Percentiles rank a stretch among this genome's conserved stretches.
Evolutionary conservation across 2,329 filamentous ascomycete species (phyloP).

Genomic region (Clonostachys rhizophaga): DNA sequence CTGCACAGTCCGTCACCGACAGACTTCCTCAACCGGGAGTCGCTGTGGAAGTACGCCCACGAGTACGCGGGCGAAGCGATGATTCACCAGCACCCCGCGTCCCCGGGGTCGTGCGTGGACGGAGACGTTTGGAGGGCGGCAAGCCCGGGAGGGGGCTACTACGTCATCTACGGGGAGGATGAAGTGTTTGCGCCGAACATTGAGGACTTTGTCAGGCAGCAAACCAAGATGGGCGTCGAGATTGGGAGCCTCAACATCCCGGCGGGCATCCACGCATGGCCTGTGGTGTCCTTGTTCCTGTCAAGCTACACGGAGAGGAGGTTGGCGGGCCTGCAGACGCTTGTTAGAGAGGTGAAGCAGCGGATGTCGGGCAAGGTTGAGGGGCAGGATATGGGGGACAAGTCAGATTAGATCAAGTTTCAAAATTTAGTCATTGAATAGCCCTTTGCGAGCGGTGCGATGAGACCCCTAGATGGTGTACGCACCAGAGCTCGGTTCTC

Average conservation of each 20-base stretch:
- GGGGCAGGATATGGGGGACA: slow-evolving; percentile 6
- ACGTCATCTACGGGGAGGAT: slow-evolving; percentile 68
- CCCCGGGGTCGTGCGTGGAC: slow-evolving; percentile 68
- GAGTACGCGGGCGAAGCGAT: slow-evolving; percentile 54
- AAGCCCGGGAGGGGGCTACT: slow-evolving; percentile 61
- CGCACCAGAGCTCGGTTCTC: slow-evolving; percentile 4
- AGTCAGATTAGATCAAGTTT: slow-evolving; percentile 8
- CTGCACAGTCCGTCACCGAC: slow-evolving; percentile 64
- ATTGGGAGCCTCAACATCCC: slow-evolving; percentile 56
- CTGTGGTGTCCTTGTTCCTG: slow-evolving; percentile 62
- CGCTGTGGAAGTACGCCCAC: slow-evolving; percentile 63
- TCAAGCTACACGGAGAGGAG: slow-evolving; percentile 42
- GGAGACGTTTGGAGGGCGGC: slow-evolving; percentile 61
- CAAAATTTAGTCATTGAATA: not conserved
- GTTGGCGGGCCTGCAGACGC: slow-evolving; percentile 42
- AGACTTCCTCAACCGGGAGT: slow-evolving; percentile 68
- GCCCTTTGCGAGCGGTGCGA: not conserved
- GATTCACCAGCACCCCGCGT: slow-evolving; percentile 34
- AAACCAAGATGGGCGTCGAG: slow-evolving; percentile 47
- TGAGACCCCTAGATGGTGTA: not conserved
- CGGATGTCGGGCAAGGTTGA: slow-evolving; percentile 8
- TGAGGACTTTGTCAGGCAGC: slow-evolving; percentile 48
- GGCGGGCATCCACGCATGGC: slow-evolving; percentile 77
- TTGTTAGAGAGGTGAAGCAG: slow-evolving; percentile 29
- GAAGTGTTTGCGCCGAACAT: slow-evolving; percentile 75